Evolutionary conservation across 1,284 basidiomycete species (phyloP).

Genomic region (Cerioporus squamosus): DNA sequence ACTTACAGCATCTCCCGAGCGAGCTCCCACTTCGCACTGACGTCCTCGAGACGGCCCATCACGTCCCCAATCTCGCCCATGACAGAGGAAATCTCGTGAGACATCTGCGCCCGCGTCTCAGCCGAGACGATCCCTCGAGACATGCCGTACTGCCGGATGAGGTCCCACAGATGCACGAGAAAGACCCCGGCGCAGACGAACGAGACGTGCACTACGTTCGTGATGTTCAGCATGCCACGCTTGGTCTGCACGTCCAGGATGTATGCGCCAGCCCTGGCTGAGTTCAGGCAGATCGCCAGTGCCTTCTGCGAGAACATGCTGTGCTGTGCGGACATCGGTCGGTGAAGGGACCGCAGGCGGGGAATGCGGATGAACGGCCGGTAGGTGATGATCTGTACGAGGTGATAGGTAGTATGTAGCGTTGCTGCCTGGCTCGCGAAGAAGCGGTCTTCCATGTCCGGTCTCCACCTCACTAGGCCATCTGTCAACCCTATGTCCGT

Average conservation of each 20-base stretch:
- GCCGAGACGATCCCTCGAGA: constrained; percentile 8
- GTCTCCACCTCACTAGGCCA: constrained; percentile 66
- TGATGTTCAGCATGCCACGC: constrained; percentile 41
- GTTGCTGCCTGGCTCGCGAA: constrained; percentile 73
- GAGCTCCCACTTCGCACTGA: constrained; percentile 33
- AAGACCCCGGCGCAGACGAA: constrained; percentile 33
- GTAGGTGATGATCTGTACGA: constrained; percentile 74
- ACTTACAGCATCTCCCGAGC: constrained; percentile 34
- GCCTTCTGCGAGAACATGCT: constrained; percentile 48
- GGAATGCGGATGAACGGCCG: constrained; percentile 68
- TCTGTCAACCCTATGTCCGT: constrained; percentile 3
- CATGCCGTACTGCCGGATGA: constrained; percentile 29
- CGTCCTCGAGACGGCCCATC: constrained; percentile 31
- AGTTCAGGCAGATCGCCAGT: constrained; percentile 67
- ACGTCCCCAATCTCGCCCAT: constrained; percentile 30
- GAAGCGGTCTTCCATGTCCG: constrained; percentile 49
- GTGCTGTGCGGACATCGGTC: constrained; percentile 22
- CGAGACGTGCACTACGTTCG: constrained; percentile 34
- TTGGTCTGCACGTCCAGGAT: constrained; percentile 57
- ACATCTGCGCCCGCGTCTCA: constrained; percentile 15
- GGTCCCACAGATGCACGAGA: constrained; percentile 35
- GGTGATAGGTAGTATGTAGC: constrained; percentile 72
- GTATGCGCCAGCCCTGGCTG: constrained; percentile 64
- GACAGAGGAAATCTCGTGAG: constrained; percentile 27
- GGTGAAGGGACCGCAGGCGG: constrained; percentile 24